These are phyloP conservation scores for Aspergillus sp. DNA, from an alignment of 2,329 filamentous ascomycete species.

Conservation along the genomic window DNA sequence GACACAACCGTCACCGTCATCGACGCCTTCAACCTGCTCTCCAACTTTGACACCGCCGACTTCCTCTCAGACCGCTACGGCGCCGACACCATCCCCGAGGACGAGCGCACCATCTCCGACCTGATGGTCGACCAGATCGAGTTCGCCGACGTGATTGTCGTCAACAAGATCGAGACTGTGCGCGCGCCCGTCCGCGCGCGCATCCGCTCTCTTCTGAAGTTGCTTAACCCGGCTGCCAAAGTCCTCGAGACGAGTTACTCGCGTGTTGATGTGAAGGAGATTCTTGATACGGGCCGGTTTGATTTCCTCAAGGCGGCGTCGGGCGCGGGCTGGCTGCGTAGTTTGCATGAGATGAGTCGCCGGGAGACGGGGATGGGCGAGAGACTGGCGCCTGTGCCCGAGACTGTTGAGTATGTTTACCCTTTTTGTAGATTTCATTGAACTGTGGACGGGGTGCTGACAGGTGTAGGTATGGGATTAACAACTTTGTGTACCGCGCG, in stretches of 20 bases:
- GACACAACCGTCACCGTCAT: slow-evolving; percentile 73
- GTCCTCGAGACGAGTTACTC: slow-evolving; percentile 61
- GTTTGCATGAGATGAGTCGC: slow-evolving; percentile 66
- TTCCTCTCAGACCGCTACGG: slow-evolving; percentile 63
- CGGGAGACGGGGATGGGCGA: slow-evolving; percentile 56
- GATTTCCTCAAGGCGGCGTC: slow-evolving; percentile 63
- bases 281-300: slow-evolving; percentile 66
- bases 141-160: slow-evolving; percentile 70
- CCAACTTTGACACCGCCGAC: slow-evolving; percentile 70
- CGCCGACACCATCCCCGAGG: slow-evolving; percentile 63
- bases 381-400: slow-evolving; percentile 63
- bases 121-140: slow-evolving; percentile 77
- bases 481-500: slow-evolving; percentile 67
- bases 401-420: slow-evolving; percentile 61
- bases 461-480: slow-evolving; percentile 58
- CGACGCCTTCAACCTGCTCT: slow-evolving; percentile 70
- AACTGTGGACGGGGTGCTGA: neutral
- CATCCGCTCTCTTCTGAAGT: slow-evolving; percentile 55
- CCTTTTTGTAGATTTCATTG: neutral
- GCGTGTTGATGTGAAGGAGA: slow-evolving; percentile 60
- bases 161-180: slow-evolving; percentile 70
- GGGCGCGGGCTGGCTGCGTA: slow-evolving; percentile 68
- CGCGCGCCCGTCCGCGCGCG: slow-evolving; percentile 45
- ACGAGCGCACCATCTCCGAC: slow-evolving; percentile 72
- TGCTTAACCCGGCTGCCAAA: slow-evolving; percentile 66